Evolutionary conservation across 495 filamentous ascomycete genomes (phyloP), one percentile per base, ranked within the genome.

Genomic region (Penicillium lividum): DNA sequence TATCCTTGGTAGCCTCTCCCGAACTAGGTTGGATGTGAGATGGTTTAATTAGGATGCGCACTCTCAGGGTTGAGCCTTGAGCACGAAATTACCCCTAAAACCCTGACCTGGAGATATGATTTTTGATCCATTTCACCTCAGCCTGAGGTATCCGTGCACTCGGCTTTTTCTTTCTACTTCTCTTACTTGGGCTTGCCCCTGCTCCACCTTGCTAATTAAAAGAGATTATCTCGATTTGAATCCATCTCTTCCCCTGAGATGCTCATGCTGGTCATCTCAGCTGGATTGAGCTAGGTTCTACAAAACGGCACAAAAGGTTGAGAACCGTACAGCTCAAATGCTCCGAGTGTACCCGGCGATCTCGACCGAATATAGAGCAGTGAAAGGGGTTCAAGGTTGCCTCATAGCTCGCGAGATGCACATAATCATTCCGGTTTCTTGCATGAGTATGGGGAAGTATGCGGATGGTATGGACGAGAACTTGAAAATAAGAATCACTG

Each of bases 11-110:
- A 40, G 46, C 28, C 6, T 13, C 27, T 11, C 50, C 31, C 43
- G 18, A 53, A 43, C 25, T 38, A 27, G 36, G 51, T 16, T 52
- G 15, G 31, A 27, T 40, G 8, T 25, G 28, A 42, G 36, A 30
- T 28, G n/a, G 45, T 44, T 34, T 60, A 33, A 73, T 69, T 73
- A 52, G 57, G 68, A 75, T 75, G 65, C 34, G 68, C 72, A 54
- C 25, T 40, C 15, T 30, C 10, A 27, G 18, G 18, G 25, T 46
- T 3, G n/a, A 47, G n/a, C 18, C 18, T 13, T 11, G 45, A 47
- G 28, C 22, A 47, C 45, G 4, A 11, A 11, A 47, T 9, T 28
- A 16, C 38, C 38, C 38, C 38, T 40, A 11, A 40, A 13, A 40
- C 38, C 38, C 38, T 40, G 38, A 6, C 13, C 38, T 15, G 11